Evolutionary conservation across 805 yeast genomes (phyloP).

Genomic region (Pichia nakasei): DNA sequence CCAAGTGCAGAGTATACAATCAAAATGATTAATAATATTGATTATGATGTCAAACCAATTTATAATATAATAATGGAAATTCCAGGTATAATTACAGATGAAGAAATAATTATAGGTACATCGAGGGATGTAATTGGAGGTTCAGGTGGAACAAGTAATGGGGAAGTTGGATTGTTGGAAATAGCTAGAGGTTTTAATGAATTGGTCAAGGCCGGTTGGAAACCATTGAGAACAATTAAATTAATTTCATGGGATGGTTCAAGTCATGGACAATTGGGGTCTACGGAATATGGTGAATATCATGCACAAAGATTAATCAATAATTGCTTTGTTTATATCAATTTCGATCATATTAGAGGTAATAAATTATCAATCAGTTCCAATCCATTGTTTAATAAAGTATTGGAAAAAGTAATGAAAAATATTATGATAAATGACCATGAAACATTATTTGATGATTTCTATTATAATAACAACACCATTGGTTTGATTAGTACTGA

Average conservation of each 20-base stretch:
- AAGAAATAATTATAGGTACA: conserved; percentile 46
- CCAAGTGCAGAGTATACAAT: conserved; percentile 32
- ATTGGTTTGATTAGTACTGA: conserved; percentile 40
- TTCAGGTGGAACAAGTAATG: conserved; percentile 43
- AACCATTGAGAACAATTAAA: conserved; percentile 33
- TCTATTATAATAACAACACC: conserved; percentile 29
- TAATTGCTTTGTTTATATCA: conserved; percentile 42
- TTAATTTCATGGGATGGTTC: conserved; percentile 37
- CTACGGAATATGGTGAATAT: conserved; percentile 49
- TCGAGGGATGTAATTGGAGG: conserved; percentile 48
- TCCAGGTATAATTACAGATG: conserved; percentile 46
- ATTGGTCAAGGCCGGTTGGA: conserved; percentile 36
- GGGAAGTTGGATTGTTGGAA: conserved; percentile 42
- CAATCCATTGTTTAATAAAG: conserved; percentile 46
- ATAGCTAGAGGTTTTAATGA: conserved; percentile 42
- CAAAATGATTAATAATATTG: conserved; percentile 34
- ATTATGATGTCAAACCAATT: conserved; percentile 34
- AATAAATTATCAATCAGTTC: conserved; percentile 36
- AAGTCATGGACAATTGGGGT: conserved; percentile 44
- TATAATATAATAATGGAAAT: conserved; percentile 44
- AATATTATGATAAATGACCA: conserved; percentile 32
- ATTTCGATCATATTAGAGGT: conserved; percentile 50
- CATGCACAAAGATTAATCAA: conserved; percentile 31
- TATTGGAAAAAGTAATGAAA: conserved; percentile 38
- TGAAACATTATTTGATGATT: conserved; percentile 41